These are phyloP conservation scores for Cynanchum wilfordii DNA, from an alignment of 257 asterid genomes.

Conservation along the genomic window DNA sequence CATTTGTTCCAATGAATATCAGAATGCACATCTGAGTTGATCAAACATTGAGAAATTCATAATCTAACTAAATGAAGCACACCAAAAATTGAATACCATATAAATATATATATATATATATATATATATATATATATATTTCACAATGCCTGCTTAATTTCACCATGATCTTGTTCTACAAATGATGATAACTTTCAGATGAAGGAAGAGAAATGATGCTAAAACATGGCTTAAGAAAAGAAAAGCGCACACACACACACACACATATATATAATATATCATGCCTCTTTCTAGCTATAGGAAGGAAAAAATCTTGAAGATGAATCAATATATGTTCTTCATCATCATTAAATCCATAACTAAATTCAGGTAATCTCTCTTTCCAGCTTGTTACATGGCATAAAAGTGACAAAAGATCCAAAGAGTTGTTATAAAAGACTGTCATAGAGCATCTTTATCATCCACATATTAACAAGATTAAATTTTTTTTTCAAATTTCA, in stretches of 20 bases:
- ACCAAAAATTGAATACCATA: neutral
- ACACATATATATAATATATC: too few species aligned
- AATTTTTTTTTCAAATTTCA: neutral
- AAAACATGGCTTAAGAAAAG: neutral
- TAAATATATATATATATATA: neutral
- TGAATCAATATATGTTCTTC: neutral
- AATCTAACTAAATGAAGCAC: neutral
- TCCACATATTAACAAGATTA: neutral
- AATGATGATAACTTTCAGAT: neutral
- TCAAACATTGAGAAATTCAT: neutral
- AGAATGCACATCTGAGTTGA: slow-evolving; percentile 48
- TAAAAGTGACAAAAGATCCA: neutral
- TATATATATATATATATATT: neutral
- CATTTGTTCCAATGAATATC: slow-evolving; percentile 51
- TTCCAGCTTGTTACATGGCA: neutral
- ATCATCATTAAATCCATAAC: neutral
- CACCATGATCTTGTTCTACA: neutral
- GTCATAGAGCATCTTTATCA: neutral
- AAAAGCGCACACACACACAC: neutral
- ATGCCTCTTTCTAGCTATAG: neutral
- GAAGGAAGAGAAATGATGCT: neutral
- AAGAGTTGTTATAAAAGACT: neutral
- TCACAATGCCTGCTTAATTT: neutral
- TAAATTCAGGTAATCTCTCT: neutral
- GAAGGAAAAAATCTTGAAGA: neutral